phyloP scores from a whole-genome alignment of 768 basidiomycete species.

The Boletus insuetus region DNA sequence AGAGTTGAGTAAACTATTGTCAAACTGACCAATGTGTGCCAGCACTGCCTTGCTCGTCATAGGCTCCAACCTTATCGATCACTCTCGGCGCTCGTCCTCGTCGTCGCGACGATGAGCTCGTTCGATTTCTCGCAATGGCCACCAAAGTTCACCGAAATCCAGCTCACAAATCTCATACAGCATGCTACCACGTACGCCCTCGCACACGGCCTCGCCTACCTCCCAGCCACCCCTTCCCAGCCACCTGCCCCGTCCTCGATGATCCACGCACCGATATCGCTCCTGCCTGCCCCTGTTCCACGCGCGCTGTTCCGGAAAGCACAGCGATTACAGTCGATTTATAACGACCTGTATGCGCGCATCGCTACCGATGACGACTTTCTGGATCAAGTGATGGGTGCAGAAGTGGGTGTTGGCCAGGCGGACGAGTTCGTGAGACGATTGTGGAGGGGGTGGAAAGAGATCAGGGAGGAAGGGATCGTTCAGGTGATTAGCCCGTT shows the following conservation, averaged over 20 bases:
- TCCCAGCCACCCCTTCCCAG: constrained; percentile 48
- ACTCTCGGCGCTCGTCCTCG: background rate
- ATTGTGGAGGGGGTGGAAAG: constrained; percentile 86
- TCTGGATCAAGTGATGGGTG: constrained; percentile 82
- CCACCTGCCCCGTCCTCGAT: constrained; percentile 63
- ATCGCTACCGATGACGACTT: constrained; percentile 79
- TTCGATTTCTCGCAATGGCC: constrained; percentile 71
- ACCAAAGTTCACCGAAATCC: constrained; percentile 55
- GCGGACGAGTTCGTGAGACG: constrained; percentile 86
- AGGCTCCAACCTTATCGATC: background rate
- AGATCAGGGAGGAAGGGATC: constrained; percentile 60
- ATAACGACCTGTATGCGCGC: constrained; percentile 84
- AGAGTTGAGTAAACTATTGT: too few species aligned
- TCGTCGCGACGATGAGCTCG: constrained; percentile 18
- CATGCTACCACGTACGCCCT: constrained; percentile 82
- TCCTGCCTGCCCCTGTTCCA: constrained; percentile 88
- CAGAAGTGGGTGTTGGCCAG: constrained; percentile 67
- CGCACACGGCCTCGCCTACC: constrained; percentile 80
- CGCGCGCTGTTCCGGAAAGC: constrained; percentile 65
- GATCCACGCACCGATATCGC: constrained; percentile 86
- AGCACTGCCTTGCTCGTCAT: too few species aligned
- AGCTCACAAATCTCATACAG: constrained; percentile 57
- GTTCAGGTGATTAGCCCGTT: constrained; percentile 42
- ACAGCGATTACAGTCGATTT: constrained; percentile 63
- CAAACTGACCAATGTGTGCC: too few species aligned